Base-by-base conservation (phyloP, 148 eudicot genomes). In the Amaranthus hypochondriacus region DNA sequence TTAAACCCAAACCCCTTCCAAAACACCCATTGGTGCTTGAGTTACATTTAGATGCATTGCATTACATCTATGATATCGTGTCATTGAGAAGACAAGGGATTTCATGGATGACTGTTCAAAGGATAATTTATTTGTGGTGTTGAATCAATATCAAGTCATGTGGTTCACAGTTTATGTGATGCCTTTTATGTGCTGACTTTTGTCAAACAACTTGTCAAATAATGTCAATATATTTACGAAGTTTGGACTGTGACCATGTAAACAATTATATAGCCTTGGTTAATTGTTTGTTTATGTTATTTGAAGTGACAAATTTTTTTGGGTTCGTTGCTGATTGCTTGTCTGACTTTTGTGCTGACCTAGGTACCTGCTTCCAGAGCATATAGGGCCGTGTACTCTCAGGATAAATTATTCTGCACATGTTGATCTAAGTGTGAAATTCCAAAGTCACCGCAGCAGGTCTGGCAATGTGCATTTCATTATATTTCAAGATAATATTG, bases 361-460 rank as follows among this genome's bases (percentile, higher is more conserved):
- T 55, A 95, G 98, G 56, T 95, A 95, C 81, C 81, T 95, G 77
- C 90, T 95, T 84, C 97, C 97, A 42, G 96, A 90, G 55, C 87
- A 81, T 79, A 39, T 95, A 57, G 92, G 92, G 49, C 92, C 93
- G 50, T 95, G 97, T 80, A 62, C 87, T 21, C 89, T 95, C 46
- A 86, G 78, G 83, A 95, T 95, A 52, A 95, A 93, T 39, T 95
- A 92, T 79, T 95, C 98, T 69, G 98, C 96, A 21, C 98, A 95
- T 78, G 84, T 93, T 70, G 98, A 95, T 84, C 81, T 95, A 78
- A 95, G 89, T 67, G 98, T 95, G 54, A 95, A 95, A 77, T 95
- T 95, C 72, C 98, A 95, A 82, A 79, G 86, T 75, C 98, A 95
- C 70, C 92, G 98, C 68, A 95, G 99, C 90, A 95, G 99, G 99